Conservation (phyloP, 2,329 filamentous ascomycete genomes). For the Neofusicoccum laricinum region DNA sequence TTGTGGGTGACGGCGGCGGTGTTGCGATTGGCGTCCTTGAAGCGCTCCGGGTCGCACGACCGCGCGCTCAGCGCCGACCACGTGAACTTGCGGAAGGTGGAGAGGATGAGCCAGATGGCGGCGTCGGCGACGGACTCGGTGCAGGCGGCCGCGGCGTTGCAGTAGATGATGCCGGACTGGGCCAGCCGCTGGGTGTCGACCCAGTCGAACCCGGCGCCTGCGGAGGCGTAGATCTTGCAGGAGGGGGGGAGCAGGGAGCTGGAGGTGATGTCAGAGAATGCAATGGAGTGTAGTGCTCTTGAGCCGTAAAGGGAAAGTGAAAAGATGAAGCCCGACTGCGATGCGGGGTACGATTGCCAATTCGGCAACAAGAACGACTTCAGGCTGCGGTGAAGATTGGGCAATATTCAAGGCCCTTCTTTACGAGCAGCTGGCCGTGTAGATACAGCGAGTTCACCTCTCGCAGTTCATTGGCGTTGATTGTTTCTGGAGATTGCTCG, state of each 20-base stretch:
- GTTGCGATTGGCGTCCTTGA: conserved; percentile 17
- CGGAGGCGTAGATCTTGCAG: conserved; percentile 57
- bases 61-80: conserved; percentile 21
- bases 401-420: not conserved
- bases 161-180: conserved; percentile 49
- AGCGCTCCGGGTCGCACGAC: conserved; percentile 19
- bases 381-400: not conserved
- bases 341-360: not conserved
- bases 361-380: not conserved
- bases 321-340: not conserved
- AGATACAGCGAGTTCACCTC: too few species aligned
- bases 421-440: too few species aligned
- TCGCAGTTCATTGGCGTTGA: not conserved
- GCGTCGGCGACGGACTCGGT: conserved; percentile 69
- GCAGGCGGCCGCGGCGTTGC: conserved; percentile 46
- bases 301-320: not conserved
- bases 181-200: conserved; percentile 56
- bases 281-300: too few species aligned
- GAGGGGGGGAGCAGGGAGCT: conserved; percentile 49
- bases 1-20: conserved; percentile 20
- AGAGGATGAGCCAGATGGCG: conserved; percentile 57
- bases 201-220: conserved; percentile 64
- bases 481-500: not conserved
- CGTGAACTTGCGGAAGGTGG: conserved; percentile 50
- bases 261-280: not conserved